Percentiles rank a stretch among this genome's conserved stretches.
Conservation (phyloP, 108 stramenopile genomes). For the Nitzschia putrida region DNA sequence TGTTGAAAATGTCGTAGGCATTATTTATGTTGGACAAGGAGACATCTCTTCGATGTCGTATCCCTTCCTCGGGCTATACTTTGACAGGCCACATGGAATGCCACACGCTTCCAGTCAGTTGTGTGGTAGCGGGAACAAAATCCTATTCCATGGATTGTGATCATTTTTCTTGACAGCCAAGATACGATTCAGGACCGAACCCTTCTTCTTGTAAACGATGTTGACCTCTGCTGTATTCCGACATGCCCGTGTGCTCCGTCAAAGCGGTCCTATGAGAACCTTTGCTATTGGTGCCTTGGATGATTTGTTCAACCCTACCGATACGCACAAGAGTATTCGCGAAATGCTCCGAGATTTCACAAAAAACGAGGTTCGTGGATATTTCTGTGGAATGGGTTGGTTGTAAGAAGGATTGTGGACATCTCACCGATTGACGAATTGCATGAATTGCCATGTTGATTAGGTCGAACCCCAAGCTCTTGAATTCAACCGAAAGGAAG, state of each 20-base stretch:
- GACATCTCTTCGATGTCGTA: too few relatives aligned
- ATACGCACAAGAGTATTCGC: slow-evolving; percentile 88
- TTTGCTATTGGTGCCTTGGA: slow-evolving; percentile 1
- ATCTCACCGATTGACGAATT: neutral
- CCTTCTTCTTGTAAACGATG: too few relatives aligned
- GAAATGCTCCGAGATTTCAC: slow-evolving; percentile 85
- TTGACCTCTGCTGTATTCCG: too few relatives aligned
- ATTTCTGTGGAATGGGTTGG: neutral
- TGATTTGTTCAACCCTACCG: slow-evolving; percentile 84
- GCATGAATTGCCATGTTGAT: slow-evolving; percentile 39
- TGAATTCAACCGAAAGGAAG: slow-evolving; percentile 82
- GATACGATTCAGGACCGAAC: too few relatives aligned
- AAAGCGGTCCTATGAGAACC: neutral
- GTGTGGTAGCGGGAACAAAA: too few relatives aligned
- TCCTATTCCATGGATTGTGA: too few relatives aligned
- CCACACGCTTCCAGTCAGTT: too few relatives aligned
- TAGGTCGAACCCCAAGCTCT: slow-evolving; percentile 97
- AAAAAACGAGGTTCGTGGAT: slow-evolving; percentile 49
- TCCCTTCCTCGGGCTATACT: too few relatives aligned
- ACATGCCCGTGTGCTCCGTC: neutral
- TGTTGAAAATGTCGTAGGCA: too few relatives aligned
- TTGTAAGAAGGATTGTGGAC: neutral
- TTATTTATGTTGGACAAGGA: too few relatives aligned
- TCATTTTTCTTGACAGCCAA: too few relatives aligned
- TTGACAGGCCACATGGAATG: too few relatives aligned